A percentile compares a stretch with the other conserved stretches of the same genome.
These are phyloP conservation scores for Phytophthora nicotianae DNA, from an alignment of 352 stramenopile species.

Conservation along the genomic window DNA sequence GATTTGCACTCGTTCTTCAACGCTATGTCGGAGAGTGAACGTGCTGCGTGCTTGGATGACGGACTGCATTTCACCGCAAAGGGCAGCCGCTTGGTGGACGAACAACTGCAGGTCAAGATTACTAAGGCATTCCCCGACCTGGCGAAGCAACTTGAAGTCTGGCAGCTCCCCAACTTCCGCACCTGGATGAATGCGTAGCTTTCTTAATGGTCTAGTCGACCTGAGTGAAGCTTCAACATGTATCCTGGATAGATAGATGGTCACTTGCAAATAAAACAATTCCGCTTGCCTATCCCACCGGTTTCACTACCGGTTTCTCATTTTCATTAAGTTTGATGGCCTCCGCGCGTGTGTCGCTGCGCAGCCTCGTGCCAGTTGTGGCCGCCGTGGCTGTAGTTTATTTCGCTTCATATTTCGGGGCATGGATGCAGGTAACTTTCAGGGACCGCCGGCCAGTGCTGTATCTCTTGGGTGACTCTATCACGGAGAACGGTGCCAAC, in stretches of 20 bases:
- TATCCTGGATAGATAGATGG: background rate
- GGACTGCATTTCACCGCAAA: constrained; percentile 59
- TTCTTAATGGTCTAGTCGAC: background rate
- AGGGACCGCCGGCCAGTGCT: constrained; percentile 26
- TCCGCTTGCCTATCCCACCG: constrained; percentile 7
- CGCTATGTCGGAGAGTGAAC: constrained; percentile 29
- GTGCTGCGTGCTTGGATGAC: constrained; percentile 47
- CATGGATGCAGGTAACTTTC: constrained; percentile 11
- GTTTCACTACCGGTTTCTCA: constrained; percentile 24
- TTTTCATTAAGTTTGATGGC: constrained; percentile 4
- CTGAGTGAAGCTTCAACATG: background rate
- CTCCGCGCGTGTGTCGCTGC: constrained; percentile 1
- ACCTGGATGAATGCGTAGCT: constrained; percentile 30
- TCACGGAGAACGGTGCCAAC: constrained; percentile 59
- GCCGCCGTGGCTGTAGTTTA: constrained; percentile 14
- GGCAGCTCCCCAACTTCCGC: constrained; percentile 44
- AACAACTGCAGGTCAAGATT: constrained; percentile 46
- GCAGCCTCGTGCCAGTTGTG: constrained; percentile 13
- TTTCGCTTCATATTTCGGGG: constrained; percentile 17
- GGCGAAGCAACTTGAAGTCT: constrained; percentile 34
- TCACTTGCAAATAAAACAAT: too few species aligned
- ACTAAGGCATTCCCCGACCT: constrained; percentile 28
- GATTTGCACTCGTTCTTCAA: constrained; percentile 62
- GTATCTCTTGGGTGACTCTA: constrained; percentile 67
- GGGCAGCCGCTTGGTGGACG: constrained; percentile 53